Evolutionary conservation across 345 rosid genomes (phyloP).

Genomic region (Trapa incisa): DNA sequence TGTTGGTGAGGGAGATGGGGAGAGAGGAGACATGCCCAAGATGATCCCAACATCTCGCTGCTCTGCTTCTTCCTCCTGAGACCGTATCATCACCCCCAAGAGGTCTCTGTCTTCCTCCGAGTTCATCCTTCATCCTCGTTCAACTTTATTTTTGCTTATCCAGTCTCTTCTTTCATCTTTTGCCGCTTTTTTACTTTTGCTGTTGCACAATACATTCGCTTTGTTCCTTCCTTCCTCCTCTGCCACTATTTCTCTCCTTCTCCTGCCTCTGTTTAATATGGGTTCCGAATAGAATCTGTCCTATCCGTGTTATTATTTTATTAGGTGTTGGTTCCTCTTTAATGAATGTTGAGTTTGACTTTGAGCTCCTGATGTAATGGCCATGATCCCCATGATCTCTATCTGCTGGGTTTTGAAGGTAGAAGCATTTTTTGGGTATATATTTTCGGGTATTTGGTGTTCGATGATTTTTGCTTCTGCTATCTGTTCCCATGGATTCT

Average conservation of each 20-base stretch:
- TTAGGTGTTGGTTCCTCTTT: neutral
- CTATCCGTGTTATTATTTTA: neutral
- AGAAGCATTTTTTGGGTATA: neutral
- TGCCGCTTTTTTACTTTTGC: neutral
- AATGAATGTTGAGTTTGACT: neutral
- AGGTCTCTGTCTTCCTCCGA: neutral
- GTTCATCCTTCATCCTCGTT: neutral
- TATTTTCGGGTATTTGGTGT: neutral
- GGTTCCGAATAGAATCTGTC: neutral
- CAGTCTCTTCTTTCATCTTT: slow-evolving; percentile 1
- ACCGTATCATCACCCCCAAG: slow-evolving; percentile 13
- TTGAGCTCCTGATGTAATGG: slow-evolving; percentile 1
- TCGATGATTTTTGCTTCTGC: neutral
- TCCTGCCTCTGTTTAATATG: neutral
- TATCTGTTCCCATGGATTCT: neutral
- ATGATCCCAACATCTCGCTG: slow-evolving; percentile 28
- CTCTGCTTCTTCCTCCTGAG: slow-evolving; percentile 18
- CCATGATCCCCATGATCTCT: neutral
- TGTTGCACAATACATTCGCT: neutral
- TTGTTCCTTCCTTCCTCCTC: neutral
- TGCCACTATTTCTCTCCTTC: neutral
- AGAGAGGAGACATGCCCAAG: slow-evolving; percentile 37
- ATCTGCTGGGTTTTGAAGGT: neutral
- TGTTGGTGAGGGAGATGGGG: slow-evolving; percentile 3
- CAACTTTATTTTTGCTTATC: slow-evolving; percentile 6